These are phyloP conservation scores for Corrigiola litoralis DNA, from an alignment of 179 eudicot species.

Conservation along the genomic window DNA sequence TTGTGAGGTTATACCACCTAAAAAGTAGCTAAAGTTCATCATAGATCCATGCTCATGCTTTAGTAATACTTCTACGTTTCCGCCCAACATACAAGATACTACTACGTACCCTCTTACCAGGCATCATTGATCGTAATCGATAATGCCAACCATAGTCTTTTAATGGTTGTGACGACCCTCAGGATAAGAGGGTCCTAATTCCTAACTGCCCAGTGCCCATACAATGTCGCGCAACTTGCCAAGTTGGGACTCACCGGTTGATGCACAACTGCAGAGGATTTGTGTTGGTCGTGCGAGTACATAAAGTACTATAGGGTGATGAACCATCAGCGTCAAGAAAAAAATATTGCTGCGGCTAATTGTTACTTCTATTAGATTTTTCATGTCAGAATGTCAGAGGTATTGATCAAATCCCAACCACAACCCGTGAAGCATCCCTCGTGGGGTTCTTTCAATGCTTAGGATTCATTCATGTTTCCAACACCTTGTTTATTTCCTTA, in stretches of 20 bases:
- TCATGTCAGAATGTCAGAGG: not conserved
- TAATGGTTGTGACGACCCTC: too few species aligned
- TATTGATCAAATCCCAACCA: not conserved
- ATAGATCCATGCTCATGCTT: too few species aligned
- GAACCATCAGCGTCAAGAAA: not conserved
- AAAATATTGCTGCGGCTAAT: too few species aligned
- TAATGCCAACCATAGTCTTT: too few species aligned
- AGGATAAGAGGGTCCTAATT: not conserved
- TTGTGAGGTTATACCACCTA: too few species aligned
- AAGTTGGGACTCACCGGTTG: slow-evolving; percentile 2
- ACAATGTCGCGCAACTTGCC: not conserved
- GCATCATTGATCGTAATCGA: too few species aligned
- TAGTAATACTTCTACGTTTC: too few species aligned
- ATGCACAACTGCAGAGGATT: not conserved
- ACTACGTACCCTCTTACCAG: too few species aligned
- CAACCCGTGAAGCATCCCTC: slow-evolving; percentile 4
- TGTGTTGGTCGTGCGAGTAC: slow-evolving; percentile 4
- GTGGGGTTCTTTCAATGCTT: slow-evolving; percentile 1
- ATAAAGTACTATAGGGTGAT: not conserved
- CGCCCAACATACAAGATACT: not conserved
- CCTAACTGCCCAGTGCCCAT: not conserved
- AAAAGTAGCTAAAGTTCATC: too few species aligned
- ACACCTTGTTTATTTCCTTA: too few species aligned
- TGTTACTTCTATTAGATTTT: too few species aligned
- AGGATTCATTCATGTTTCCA: too few species aligned